Conservation (phyloP, 768 basidiomycete genomes). For the Suillus cothurnatus region DNA sequence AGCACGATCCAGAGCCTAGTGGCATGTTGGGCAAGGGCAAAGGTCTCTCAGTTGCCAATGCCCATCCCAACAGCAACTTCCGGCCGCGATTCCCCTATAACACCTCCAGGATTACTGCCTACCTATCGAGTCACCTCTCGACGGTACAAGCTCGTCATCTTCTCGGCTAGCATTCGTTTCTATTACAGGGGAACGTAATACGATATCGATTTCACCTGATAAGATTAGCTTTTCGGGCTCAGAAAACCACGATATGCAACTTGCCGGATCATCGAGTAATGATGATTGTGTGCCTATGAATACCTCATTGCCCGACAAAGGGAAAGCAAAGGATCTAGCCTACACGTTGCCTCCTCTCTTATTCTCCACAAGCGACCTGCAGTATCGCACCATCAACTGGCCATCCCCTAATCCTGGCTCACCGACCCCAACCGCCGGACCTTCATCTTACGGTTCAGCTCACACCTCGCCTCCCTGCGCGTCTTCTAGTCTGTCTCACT, state of each 20-base stretch:
- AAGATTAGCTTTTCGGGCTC: too few relatives aligned
- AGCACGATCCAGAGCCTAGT: slow-evolving; percentile 26
- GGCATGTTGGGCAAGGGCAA: slow-evolving; percentile 55
- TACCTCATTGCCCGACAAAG: slow-evolving; percentile 47
- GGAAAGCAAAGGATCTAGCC: slow-evolving; percentile 53
- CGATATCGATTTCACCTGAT: background rate
- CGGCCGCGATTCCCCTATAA: slow-evolving; percentile 11
- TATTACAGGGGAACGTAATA: background rate
- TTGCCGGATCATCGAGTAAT: slow-evolving; percentile 6
- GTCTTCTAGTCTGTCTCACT: slow-evolving; percentile 19
- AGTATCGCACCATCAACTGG: slow-evolving; percentile 43
- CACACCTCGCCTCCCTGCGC: slow-evolving; percentile 41
- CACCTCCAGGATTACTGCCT: slow-evolving; percentile 15
- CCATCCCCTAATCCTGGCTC: slow-evolving; percentile 30
- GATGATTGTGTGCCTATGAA: slow-evolving; percentile 5
- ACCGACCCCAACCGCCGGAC: slow-evolving; percentile 25
- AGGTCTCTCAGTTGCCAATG: slow-evolving; percentile 52
- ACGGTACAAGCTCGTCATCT: slow-evolving; percentile 24
- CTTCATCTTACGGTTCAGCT: slow-evolving; percentile 41
- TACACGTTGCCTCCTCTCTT: slow-evolving; percentile 68
- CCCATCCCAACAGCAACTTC: slow-evolving; percentile 47
- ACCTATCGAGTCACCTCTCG: background rate
- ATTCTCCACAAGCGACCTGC: slow-evolving; percentile 57
- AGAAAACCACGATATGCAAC: slow-evolving; percentile 3
- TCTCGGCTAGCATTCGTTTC: background rate